A percentile compares a stretch with the other conserved stretches of the same genome.
Evolutionary conservation across 768 basidiomycete genomes (phyloP).

Genomic region (Sporobolomyces phaffii): DNA sequence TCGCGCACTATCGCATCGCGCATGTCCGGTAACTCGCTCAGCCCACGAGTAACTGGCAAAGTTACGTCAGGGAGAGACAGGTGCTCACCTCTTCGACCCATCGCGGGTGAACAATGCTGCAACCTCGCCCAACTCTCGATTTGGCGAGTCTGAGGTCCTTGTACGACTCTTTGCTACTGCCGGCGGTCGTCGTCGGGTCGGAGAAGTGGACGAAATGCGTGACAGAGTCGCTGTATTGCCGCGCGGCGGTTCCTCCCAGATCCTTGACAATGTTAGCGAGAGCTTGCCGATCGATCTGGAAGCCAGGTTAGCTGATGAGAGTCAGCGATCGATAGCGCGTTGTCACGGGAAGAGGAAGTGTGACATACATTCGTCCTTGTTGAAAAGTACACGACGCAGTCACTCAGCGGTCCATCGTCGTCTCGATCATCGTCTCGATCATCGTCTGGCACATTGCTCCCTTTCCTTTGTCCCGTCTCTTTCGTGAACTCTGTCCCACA

Average conservation of each 20-base stretch:
- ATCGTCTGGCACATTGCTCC: neutral
- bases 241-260: slow-evolving; percentile 14
- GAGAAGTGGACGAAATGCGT: slow-evolving; percentile 21
- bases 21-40: too few relatives aligned
- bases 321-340: neutral
- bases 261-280: slow-evolving; percentile 17
- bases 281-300: slow-evolving; percentile 11
- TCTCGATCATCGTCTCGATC: neutral
- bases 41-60: too few relatives aligned
- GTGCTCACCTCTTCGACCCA: slow-evolving; percentile 33
- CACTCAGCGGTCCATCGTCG: neutral
- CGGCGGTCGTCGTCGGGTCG: slow-evolving; percentile 39
- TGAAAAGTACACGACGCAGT: slow-evolving; percentile 31
- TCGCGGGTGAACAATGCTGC: slow-evolving; percentile 19
- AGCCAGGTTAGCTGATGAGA: neutral
- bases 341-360: neutral
- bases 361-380: slow-evolving; percentile 7
- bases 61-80: neutral
- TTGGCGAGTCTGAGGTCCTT: slow-evolving; percentile 79
- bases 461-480: neutral
- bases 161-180: slow-evolving; percentile 78
- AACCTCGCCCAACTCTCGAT: neutral
- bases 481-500: slow-evolving; percentile 10
- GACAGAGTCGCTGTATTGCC: slow-evolving; percentile 7
- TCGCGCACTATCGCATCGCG: neutral